Evolutionary conservation across 208 protist species (phyloP).

Genomic region (Wallacemonas collosoma): DNA sequence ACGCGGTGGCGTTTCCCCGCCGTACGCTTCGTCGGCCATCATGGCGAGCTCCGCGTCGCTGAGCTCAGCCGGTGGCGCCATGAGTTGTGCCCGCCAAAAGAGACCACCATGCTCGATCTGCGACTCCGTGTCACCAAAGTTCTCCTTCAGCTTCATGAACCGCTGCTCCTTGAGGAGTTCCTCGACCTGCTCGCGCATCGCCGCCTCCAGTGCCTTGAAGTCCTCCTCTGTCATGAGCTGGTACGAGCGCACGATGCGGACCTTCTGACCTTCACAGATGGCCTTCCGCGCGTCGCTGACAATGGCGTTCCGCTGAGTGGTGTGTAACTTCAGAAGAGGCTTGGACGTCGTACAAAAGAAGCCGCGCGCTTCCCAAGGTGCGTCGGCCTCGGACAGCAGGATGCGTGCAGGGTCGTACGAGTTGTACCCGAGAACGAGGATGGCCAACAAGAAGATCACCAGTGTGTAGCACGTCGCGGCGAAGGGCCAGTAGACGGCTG

Average conservation of each 20-base stretch:
- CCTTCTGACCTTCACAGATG: slow-evolving; percentile 59
- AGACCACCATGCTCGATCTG: slow-evolving; percentile 61
- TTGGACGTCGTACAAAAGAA: slow-evolving; percentile 66
- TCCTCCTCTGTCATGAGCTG: slow-evolving; percentile 85
- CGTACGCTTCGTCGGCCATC: slow-evolving; percentile 5
- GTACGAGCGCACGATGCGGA: slow-evolving; percentile 87
- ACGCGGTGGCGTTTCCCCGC: neutral
- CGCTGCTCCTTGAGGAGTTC: slow-evolving; percentile 60
- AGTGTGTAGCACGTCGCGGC: slow-evolving; percentile 51
- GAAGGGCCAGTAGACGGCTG: slow-evolving; percentile 74
- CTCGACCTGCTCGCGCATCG: slow-evolving; percentile 72
- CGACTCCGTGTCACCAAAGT: slow-evolving; percentile 72
- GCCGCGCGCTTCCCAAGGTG: slow-evolving; percentile 78
- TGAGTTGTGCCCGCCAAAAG: slow-evolving; percentile 52
- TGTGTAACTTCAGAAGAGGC: slow-evolving; percentile 76
- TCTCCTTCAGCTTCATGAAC: slow-evolving; percentile 72
- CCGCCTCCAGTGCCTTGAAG: slow-evolving; percentile 72
- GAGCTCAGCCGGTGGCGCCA: slow-evolving; percentile 17
- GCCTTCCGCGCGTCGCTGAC: slow-evolving; percentile 72
- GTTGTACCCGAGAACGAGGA: slow-evolving; percentile 38
- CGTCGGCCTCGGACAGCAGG: slow-evolving; percentile 75
- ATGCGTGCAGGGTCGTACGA: slow-evolving; percentile 55
- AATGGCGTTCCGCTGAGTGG: slow-evolving; percentile 82
- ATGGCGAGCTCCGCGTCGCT: slow-evolving; percentile 1
- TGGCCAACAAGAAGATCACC: slow-evolving; percentile 51